Evolutionary conservation across 257 asterid species (phyloP), one percentile per base, ranked within the genome.

Genomic region (Linderniella brevidens): DNA sequence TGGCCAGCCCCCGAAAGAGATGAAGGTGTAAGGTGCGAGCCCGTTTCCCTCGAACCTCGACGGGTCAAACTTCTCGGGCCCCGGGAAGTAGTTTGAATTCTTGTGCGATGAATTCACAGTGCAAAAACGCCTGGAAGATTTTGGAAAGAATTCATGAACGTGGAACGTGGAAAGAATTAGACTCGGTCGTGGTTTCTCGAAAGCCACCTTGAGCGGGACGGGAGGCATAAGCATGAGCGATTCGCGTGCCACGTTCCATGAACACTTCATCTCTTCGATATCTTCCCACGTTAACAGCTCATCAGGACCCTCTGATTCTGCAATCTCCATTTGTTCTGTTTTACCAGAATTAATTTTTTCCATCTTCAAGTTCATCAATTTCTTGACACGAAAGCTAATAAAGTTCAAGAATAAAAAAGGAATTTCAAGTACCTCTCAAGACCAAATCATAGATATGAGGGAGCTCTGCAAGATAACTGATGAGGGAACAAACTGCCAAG

Each of bases 1-100:
- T 15, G 90, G 78, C 1, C 90, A 90, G 55, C 93, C 93, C 0
- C 93, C 93, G 5, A 77, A 81, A 2, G 93, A 70, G 5, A 81
- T 76, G 12, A 54, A 81, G 0, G 90, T 63, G 52, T 32, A 81
- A 14, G 93, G 80, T 16, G 58, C 46, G 0, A 85, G 79, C 38
- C 85, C 88, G 10, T 63, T 52, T 44, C 75, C 93, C 48, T 81
- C 86, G 37, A 68, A 81, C 63, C 93, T 70, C 0, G 80, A 70
- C 0, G 93, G 78, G 64, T 81, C 72, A 36, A 81, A 78, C 4
- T 46, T 60, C 19, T 13, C 4, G 50, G 35, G 4, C 49, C 64
- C 66, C 5, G 43, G 48, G 37, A 68, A 70, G 11, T 52, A 47
- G 13, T 59, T 59, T 3, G 74, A 61, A 50, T 76, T 80, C 46